phyloP scores from a whole-genome alignment of 257 asterid species.

The Verbena officinalis region DNA sequence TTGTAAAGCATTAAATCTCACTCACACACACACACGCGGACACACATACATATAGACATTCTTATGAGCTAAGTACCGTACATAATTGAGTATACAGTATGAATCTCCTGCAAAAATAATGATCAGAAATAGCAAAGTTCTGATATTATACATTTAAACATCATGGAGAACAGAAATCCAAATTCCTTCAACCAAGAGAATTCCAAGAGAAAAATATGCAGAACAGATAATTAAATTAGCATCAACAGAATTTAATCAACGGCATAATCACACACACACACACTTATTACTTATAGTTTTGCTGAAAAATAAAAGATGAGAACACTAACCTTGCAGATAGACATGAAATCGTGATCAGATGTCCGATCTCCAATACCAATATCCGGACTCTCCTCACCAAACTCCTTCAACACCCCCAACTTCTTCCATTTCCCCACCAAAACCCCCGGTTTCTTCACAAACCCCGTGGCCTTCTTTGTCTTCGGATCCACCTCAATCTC shows the following conservation, averaged over 20 bases:
- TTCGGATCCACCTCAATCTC: constrained; percentile 92
- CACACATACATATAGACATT: too few relatives aligned
- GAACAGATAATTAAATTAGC: background rate
- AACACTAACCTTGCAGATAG: constrained; percentile 80
- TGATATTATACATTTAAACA: background rate
- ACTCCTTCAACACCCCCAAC: constrained; percentile 71
- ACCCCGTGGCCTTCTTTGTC: constrained; percentile 92
- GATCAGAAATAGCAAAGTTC: too few relatives aligned
- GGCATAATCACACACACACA: too few relatives aligned
- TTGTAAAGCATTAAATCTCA: too few relatives aligned
- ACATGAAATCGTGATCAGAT: constrained; percentile 97
- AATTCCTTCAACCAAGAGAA: background rate
- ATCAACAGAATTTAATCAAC: background rate
- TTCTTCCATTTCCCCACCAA: constrained; percentile 91
- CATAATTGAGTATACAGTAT: too few relatives aligned
- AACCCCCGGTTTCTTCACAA: constrained; percentile 81
- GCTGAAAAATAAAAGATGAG: background rate
- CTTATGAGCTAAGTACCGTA: too few relatives aligned
- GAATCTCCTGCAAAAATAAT: too few relatives aligned
- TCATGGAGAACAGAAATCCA: background rate
- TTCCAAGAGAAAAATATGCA: background rate
- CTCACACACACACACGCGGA: too few relatives aligned
- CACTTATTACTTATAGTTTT: too few relatives aligned
- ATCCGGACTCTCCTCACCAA: constrained; percentile 81
- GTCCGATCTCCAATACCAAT: constrained; percentile 88